Conservation (phyloP, 345 rosid genomes). For the Sisymbrium altissimum region DNA sequence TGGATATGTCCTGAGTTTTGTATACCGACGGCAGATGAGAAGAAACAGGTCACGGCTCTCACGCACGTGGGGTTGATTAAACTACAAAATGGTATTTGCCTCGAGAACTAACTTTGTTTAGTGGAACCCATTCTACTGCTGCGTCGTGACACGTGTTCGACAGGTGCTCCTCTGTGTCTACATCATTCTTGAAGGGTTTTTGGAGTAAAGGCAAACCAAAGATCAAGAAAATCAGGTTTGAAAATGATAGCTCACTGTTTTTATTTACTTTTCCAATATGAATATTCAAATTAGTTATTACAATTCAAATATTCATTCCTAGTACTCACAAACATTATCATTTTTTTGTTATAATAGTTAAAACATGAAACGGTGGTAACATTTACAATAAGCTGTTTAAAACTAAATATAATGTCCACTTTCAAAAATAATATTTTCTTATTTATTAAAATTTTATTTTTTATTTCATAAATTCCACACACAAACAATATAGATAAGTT, state of each 20-base stretch:
- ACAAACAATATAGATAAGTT: too few species aligned
- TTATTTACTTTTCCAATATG: slow-evolving; percentile 11
- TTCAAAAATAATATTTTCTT: too few species aligned
- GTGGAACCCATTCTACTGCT: neutral
- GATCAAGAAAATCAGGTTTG: slow-evolving; percentile 25
- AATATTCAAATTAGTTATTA: neutral
- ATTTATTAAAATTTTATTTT: too few species aligned
- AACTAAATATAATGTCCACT: too few species aligned
- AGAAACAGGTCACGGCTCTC: neutral
- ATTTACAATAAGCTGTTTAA: too few species aligned
- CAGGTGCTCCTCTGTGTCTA: slow-evolving; percentile 5
- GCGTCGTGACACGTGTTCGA: neutral
- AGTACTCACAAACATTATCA: neutral
- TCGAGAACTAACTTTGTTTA: neutral
- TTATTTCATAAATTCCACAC: too few species aligned
- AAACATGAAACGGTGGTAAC: neutral
- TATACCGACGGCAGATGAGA: neutral
- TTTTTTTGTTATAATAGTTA: neutral
- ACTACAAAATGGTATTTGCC: neutral
- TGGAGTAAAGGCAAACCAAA: slow-evolving; percentile 8
- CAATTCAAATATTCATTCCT: neutral
- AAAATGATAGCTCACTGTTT: slow-evolving; percentile 19
- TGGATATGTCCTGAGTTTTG: neutral
- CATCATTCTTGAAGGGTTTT: slow-evolving; percentile 8
- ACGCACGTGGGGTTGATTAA: slow-evolving; percentile 9